Evolutionary conservation across 2,329 filamentous ascomycete species (phyloP).

Genomic region (Zalaria obscura): DNA sequence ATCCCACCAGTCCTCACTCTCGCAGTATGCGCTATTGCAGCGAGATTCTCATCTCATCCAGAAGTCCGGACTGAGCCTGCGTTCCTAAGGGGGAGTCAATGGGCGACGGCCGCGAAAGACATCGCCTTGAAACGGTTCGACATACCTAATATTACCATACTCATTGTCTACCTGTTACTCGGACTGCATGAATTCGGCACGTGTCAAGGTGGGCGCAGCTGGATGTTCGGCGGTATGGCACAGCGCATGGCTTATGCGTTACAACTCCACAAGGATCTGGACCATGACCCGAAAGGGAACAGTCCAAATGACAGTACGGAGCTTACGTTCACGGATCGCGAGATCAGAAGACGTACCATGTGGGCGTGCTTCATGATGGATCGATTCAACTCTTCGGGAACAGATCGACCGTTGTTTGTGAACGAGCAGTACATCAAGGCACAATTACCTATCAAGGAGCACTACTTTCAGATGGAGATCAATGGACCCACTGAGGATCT

Average conservation of each 20-base stretch:
- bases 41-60: constrained; percentile 83
- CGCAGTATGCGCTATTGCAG: constrained; percentile 91
- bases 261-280: constrained; percentile 82
- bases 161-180: constrained; percentile 78
- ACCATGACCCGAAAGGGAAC: constrained; percentile 41
- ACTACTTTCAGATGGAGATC: constrained; percentile 81
- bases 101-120: constrained; percentile 74
- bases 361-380: constrained; percentile 98
- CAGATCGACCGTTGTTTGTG: constrained; percentile 81
- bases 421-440: constrained; percentile 81
- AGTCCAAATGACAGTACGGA: constrained; percentile 11
- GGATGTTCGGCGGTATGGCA: constrained; percentile 89
- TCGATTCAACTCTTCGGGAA: constrained; percentile 90
- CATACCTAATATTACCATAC: constrained; percentile 87
- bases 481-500: constrained; percentile 75
- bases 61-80: constrained; percentile 61
- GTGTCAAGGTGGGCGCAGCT: constrained; percentile 88
- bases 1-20: constrained; percentile 82
- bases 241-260: constrained; percentile 95
- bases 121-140: constrained; percentile 83
- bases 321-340: constrained; percentile 76
- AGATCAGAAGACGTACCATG: constrained; percentile 88
- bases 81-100: constrained; percentile 80
- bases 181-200: constrained; percentile 94
- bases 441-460: constrained; percentile 81